Evolutionary conservation across 441 rosid species (phyloP).

Genomic region (Adansonia grandidieri): DNA sequence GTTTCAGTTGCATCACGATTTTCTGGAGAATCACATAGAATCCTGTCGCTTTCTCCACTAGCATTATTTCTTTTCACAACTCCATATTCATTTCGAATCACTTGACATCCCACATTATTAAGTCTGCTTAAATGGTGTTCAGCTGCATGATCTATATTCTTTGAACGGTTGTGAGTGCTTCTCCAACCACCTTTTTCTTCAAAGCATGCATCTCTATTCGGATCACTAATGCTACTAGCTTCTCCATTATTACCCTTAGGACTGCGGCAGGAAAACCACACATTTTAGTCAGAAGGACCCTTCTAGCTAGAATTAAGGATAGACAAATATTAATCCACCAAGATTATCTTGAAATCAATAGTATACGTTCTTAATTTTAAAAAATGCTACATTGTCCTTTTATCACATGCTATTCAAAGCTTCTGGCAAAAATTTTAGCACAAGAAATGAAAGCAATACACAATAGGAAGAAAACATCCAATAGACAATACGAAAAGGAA

Average conservation of each 20-base stretch:
- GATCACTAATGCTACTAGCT: slow-evolving; percentile 36
- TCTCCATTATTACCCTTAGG: slow-evolving; percentile 29
- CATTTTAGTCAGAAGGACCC: background rate
- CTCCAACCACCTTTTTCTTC: slow-evolving; percentile 61
- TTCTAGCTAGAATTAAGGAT: slow-evolving; percentile 22
- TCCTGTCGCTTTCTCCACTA: slow-evolving; percentile 32
- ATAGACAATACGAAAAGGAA: slow-evolving; percentile 1
- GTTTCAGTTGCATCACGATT: slow-evolving; percentile 28
- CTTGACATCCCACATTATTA: slow-evolving; percentile 36
- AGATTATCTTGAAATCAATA: background rate
- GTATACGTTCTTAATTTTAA: background rate
- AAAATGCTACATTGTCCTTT: background rate
- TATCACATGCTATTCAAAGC: slow-evolving; percentile 3
- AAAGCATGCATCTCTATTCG: slow-evolving; percentile 35
- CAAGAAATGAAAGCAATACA: background rate
- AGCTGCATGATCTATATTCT: slow-evolving; percentile 31
- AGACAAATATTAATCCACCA: slow-evolving; percentile 25
- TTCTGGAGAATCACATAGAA: slow-evolving; percentile 22
- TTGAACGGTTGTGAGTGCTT: slow-evolving; percentile 43
- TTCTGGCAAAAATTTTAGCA: background rate
- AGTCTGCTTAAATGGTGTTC: slow-evolving; percentile 31
- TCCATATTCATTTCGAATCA: slow-evolving; percentile 26
- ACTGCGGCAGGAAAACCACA: slow-evolving; percentile 37
- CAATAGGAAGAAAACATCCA: slow-evolving; percentile 8
- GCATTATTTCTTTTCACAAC: slow-evolving; percentile 36